These are phyloP conservation scores for Quillaja saponaria DNA, from an alignment of 306 rosid species.

Conservation along the genomic window DNA sequence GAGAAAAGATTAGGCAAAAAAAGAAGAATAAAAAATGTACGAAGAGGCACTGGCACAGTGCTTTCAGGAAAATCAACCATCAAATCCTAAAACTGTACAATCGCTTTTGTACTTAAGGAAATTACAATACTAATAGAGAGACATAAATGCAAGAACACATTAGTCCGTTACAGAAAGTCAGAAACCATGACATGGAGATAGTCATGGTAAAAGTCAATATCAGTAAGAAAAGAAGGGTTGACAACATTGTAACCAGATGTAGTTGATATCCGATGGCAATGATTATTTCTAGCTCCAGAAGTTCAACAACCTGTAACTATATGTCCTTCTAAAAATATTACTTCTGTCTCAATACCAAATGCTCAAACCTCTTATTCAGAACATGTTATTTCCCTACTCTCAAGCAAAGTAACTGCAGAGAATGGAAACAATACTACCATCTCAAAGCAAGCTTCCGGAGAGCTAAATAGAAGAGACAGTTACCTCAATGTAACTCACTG, in stretches of 20 bases:
- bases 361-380: slow-evolving; percentile 13
- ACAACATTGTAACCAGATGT: slow-evolving; percentile 11
- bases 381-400: slow-evolving; percentile 2
- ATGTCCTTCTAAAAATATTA: slow-evolving; percentile 2
- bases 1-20: too few species aligned
- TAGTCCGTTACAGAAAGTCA: too few species aligned
- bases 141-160: too few species aligned
- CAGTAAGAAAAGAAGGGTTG: too few species aligned
- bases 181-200: too few species aligned
- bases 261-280: neutral
- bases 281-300: neutral
- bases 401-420: slow-evolving; percentile 6
- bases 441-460: neutral
- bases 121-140: too few species aligned
- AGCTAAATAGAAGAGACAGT: neutral
- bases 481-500: slow-evolving; percentile 11
- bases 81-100: too few species aligned
- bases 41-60: too few species aligned
- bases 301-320: neutral
- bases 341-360: neutral
- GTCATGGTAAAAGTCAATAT: too few species aligned
- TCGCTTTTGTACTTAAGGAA: too few species aligned
- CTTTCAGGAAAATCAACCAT: too few species aligned
- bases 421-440: slow-evolving; percentile 2
- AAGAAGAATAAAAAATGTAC: too few species aligned